A percentile compares a stretch with the other conserved stretches of the same genome.
Conservation (phyloP, 1,284 basidiomycete genomes). For the Kwoniella shivajii region DNA sequence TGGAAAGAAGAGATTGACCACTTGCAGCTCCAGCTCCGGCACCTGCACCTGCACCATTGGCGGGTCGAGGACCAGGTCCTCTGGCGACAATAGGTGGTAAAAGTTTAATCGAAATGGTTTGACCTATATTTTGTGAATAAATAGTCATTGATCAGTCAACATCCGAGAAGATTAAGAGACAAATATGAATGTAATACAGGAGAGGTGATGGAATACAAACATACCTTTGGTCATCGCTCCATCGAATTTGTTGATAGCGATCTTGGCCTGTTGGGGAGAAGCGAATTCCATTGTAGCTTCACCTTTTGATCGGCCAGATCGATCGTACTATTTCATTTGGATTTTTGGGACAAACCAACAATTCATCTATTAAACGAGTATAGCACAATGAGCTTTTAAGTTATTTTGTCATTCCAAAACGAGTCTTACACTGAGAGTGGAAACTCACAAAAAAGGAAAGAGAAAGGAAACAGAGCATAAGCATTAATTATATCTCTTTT, state of each 20-base stretch:
- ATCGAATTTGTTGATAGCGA: conserved; percentile 83
- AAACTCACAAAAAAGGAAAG: conserved; percentile 33
- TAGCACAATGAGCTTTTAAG: conserved; percentile 1
- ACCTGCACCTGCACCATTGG: not conserved
- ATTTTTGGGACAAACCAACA: conserved; percentile 21
- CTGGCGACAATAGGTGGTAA: conserved; percentile 29
- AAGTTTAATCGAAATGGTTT: conserved; percentile 76
- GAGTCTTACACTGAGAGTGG: conserved; percentile 23
- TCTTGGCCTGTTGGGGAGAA: conserved; percentile 72
- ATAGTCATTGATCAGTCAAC: not conserved
- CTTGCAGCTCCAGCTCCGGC: conserved; percentile 6
- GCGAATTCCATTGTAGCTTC: conserved; percentile 81
- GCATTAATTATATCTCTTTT: conserved; percentile 19
- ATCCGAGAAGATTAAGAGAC: not conserved
- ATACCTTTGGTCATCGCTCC: conserved; percentile 88
- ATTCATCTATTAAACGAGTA: conserved; percentile 51
- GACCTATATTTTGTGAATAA: too few relatives aligned
- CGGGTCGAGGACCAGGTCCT: conserved; percentile 7
- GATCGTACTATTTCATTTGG: conserved; percentile 74
- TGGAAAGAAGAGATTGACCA: conserved; percentile 30
- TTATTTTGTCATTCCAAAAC: too few relatives aligned
- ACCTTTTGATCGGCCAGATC: conserved; percentile 89
- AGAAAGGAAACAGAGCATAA: conserved; percentile 24
- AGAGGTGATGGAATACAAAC: conserved; percentile 5
- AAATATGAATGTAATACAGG: not conserved